phyloP scores from a whole-genome alignment of 2,329 filamentous ascomycete genomes.

The Aureobasidium sp. region DNA sequence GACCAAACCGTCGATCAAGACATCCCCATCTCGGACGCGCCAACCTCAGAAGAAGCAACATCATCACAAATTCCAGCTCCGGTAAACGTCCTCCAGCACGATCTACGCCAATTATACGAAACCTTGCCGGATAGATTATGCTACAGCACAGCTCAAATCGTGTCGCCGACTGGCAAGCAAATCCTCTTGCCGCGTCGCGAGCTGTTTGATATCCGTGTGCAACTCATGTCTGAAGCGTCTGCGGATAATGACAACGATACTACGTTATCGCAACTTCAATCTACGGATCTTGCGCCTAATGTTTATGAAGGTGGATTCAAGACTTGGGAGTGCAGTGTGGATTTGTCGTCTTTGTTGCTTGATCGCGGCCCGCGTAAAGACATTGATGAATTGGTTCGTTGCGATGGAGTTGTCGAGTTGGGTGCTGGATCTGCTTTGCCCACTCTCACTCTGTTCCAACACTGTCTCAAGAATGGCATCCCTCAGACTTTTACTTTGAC shows the following conservation, averaged over 20 bases:
- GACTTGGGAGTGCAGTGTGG: constrained; percentile 80
- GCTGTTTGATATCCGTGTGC: constrained; percentile 71
- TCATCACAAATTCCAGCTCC: not conserved
- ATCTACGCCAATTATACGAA: constrained; percentile 30
- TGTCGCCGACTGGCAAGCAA: constrained; percentile 47
- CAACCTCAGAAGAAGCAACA: not conserved
- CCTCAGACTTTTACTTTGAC: constrained; percentile 57
- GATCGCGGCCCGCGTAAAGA: constrained; percentile 41
- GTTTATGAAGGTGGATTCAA: constrained; percentile 85
- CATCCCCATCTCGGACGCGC: not conserved
- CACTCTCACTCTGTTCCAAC: constrained; percentile 62
- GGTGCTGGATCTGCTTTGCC: constrained; percentile 74
- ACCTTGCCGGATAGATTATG: constrained; percentile 65
- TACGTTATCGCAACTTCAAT: constrained; percentile 53
- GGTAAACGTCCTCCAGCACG: constrained; percentile 26
- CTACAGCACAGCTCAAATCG: constrained; percentile 54
- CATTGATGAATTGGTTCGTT: constrained; percentile 40
- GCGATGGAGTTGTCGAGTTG: constrained; percentile 50
- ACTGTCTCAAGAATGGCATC: constrained; percentile 39
- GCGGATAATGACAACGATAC: constrained; percentile 34
- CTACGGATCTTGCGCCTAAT: constrained; percentile 68
- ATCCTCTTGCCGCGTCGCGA: constrained; percentile 62
- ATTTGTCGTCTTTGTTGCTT: constrained; percentile 59
- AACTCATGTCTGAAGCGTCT: constrained; percentile 64
- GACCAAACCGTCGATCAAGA: constrained; percentile 32